Percentiles rank a stretch among this genome's conserved stretches.
Conservation (phyloP, 2,329 filamentous ascomycete genomes). For the Lecanicillium sp. region DNA sequence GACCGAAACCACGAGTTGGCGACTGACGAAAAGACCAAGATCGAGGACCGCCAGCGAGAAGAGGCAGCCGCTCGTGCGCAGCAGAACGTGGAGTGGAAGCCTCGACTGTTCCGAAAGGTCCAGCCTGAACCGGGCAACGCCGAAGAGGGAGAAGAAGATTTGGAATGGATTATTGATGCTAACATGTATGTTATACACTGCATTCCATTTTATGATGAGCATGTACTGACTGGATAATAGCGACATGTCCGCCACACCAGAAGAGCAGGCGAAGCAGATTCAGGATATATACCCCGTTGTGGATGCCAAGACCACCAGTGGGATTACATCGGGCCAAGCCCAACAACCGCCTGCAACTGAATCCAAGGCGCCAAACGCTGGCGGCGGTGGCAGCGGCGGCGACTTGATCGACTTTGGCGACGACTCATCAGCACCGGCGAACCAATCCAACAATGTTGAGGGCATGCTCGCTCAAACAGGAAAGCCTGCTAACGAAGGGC, state of each 20-base stretch:
- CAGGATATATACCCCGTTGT: constrained; percentile 79
- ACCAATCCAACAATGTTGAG: constrained; percentile 29
- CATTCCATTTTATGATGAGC: background rate
- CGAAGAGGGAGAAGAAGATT: constrained; percentile 76
- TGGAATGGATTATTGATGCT: constrained; percentile 93
- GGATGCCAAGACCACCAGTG: constrained; percentile 52
- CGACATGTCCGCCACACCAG: constrained; percentile 41
- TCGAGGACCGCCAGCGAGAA: constrained; percentile 86
- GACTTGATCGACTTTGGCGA: constrained; percentile 52
- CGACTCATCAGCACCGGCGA: constrained; percentile 14
- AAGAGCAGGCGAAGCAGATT: constrained; percentile 72
- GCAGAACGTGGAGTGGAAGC: constrained; percentile 78
- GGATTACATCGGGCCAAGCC: constrained; percentile 28
- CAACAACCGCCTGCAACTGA: constrained; percentile 48
- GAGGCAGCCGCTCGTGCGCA: constrained; percentile 75
- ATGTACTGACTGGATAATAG: constrained; percentile 15
- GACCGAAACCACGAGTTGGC: constrained; percentile 80
- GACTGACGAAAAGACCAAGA: constrained; percentile 91
- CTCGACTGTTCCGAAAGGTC: constrained; percentile 73
- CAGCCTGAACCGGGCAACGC: constrained; percentile 59
- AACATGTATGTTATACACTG: constrained; percentile 53
- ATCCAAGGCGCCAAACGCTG: constrained; percentile 1
- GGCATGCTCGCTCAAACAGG: constrained; percentile 38
- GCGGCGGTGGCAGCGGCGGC: constrained; percentile 13
- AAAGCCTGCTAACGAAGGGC: constrained; percentile 35